phyloP scores from a whole-genome alignment of 164 flowering plant genomes.

The Magnolia sinica region DNA sequence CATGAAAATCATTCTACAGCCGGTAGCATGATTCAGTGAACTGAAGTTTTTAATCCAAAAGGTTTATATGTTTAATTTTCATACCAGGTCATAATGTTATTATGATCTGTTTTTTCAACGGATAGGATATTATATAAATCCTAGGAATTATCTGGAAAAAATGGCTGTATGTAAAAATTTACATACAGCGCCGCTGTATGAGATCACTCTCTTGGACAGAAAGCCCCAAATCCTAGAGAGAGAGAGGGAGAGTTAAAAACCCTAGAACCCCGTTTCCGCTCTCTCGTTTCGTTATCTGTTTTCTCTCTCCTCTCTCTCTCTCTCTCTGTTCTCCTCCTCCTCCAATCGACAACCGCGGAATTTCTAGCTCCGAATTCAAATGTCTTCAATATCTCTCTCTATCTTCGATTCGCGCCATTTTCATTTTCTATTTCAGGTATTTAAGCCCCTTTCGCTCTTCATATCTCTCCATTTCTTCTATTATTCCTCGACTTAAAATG shows the following conservation, averaged over 20 bases:
- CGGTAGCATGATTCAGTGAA: no score
- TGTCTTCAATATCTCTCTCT: not conserved
- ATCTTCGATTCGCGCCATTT: not conserved
- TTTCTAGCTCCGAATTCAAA: conserved; percentile 6
- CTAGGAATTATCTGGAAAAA: no score
- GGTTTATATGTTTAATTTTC: no score
- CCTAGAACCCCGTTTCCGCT: conserved; percentile 5
- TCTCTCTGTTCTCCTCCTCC: not conserved
- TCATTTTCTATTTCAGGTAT: not conserved
- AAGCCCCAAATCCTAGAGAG: no score
- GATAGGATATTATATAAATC: not conserved
- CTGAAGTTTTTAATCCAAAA: no score
- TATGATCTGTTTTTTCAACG: no score
- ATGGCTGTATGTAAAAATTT: no score
- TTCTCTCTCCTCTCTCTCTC: not conserved
- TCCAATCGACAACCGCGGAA: conserved; percentile 6
- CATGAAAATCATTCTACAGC: no score
- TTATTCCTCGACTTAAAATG: not conserved
- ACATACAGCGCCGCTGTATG: no score
- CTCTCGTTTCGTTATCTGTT: conserved; percentile 6
- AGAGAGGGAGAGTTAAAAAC: not conserved
- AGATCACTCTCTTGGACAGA: no score
- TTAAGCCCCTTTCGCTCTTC: not conserved
- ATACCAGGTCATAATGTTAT: no score
- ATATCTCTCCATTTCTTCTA: not conserved